phyloP scores from a whole-genome alignment of 345 rosid species.

The Camelina laxa region DNA sequence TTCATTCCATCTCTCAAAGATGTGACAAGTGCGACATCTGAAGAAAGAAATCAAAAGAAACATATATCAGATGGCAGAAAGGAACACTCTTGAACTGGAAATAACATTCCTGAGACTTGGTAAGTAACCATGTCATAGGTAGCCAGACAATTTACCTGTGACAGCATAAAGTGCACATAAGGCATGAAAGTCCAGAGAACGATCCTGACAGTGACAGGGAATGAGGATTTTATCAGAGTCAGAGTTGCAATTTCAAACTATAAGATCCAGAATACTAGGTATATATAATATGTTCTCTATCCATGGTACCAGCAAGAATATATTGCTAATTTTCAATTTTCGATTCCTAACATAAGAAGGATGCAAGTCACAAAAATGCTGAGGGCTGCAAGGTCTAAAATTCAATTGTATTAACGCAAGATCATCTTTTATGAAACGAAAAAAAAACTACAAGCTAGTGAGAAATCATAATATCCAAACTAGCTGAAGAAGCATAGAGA shows the following conservation, averaged over 20 bases:
- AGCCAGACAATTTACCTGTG: conserved; percentile 64
- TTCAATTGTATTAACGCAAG: not conserved
- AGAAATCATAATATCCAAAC: conserved; percentile 28
- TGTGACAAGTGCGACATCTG: conserved; percentile 98
- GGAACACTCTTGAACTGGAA: conserved; percentile 1
- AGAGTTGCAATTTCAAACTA: conserved; percentile 18
- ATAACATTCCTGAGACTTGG: conserved; percentile 1
- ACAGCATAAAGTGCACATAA: conserved; percentile 95
- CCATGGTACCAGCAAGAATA: conserved; percentile 8
- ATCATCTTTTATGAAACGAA: not conserved
- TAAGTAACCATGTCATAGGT: conserved; percentile 12
- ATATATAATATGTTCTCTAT: not conserved
- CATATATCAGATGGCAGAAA: conserved; percentile 15
- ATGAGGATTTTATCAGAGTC: conserved; percentile 33
- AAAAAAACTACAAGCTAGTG: not conserved
- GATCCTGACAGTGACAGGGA: conserved; percentile 76
- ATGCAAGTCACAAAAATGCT: conserved; percentile 10
- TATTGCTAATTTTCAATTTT: not conserved
- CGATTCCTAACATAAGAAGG: not conserved
- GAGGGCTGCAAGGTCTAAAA: not conserved
- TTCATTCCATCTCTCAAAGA: conserved; percentile 99
- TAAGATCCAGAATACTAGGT: conserved; percentile 5
- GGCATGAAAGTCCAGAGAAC: conserved; percentile 83
- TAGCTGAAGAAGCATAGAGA: conserved; percentile 31
- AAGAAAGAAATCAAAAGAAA: conserved; percentile 32